Evolutionary conservation across 768 basidiomycete species (phyloP).

Genomic region (Mycena filopes): DNA sequence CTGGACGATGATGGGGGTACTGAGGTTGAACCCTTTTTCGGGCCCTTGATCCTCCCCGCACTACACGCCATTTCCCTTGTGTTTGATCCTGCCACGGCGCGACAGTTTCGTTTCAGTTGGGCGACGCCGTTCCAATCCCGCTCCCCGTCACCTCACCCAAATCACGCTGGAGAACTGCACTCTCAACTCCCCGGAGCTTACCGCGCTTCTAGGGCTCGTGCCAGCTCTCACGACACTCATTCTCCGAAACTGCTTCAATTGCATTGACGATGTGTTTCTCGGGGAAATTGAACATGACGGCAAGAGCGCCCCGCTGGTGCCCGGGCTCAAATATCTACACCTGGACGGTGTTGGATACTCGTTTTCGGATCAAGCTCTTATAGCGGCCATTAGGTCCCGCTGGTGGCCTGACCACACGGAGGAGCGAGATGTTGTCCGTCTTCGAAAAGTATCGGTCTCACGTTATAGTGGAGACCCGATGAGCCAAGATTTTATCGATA

Average conservation of each 20-base stretch:
- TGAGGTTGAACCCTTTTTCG: slow-evolving; percentile 12
- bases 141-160: neutral
- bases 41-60: neutral
- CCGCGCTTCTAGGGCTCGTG: neutral
- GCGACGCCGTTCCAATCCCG: slow-evolving; percentile 6
- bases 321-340: neutral
- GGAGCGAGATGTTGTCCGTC: neutral
- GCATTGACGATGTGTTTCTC: neutral
- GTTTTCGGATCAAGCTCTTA: neutral
- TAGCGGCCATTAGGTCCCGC: slow-evolving; percentile 8
- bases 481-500: neutral
- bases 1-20: neutral
- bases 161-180: neutral
- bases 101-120: no score
- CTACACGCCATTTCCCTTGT: neutral
- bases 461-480: neutral
- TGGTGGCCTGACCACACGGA: neutral
- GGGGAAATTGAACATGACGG: neutral
- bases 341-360: neutral
- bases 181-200: neutral
- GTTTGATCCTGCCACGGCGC: neutral
- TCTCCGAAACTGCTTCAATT: neutral
- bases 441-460: neutral
- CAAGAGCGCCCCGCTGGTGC: neutral
- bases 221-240: neutral